A percentile compares a stretch with the other conserved stretches of the same genome.
Conservation (phyloP, 805 yeast genomes). For the Yarrowia sp. region DNA sequence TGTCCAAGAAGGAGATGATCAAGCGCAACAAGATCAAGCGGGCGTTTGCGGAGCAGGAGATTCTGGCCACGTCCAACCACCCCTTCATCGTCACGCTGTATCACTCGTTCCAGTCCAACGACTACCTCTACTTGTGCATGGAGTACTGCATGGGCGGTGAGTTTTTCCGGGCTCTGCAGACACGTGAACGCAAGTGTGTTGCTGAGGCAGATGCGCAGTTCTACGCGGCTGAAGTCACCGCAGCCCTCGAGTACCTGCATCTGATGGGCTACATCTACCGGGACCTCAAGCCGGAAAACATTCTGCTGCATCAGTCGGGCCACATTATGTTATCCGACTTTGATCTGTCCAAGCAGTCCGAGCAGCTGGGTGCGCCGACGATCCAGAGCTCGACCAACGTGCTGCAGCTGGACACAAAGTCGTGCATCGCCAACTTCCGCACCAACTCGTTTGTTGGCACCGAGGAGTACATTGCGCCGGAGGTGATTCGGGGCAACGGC, state of each 20-base stretch:
- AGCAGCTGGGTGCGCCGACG: constrained; percentile 70
- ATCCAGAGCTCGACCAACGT: constrained; percentile 45
- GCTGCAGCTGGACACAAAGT: constrained; percentile 84
- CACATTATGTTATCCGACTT: constrained; percentile 97
- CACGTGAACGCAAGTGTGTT: constrained; percentile 80
- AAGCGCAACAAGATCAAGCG: constrained; percentile 91
- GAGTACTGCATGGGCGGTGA: constrained; percentile 99
- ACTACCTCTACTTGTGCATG: constrained; percentile 88
- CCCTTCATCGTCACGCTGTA: constrained; percentile 95
- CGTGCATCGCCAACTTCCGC: constrained; percentile 92
- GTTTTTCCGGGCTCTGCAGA: constrained; percentile 92
- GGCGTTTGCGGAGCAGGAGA: constrained; percentile 95
- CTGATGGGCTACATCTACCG: constrained; percentile 96
- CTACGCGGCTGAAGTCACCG: constrained; percentile 95
- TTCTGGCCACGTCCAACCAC: constrained; percentile 89
- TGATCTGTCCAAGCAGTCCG: constrained; percentile 88
- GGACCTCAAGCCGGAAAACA: constrained; percentile 95
- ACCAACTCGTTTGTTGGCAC: constrained; percentile 99
- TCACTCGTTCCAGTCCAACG: constrained; percentile 95
- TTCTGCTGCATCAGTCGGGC: constrained; percentile 90
- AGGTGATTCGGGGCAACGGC: constrained; percentile 93
- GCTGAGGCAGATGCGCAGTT: constrained; percentile 85
- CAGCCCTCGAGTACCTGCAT: constrained; percentile 93
- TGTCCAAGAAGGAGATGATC: constrained; percentile 89
- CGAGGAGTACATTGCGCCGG: constrained; percentile 98